Evolutionary conservation across 768 basidiomycete species (phyloP).

Genomic region (Lactarius sp.): DNA sequence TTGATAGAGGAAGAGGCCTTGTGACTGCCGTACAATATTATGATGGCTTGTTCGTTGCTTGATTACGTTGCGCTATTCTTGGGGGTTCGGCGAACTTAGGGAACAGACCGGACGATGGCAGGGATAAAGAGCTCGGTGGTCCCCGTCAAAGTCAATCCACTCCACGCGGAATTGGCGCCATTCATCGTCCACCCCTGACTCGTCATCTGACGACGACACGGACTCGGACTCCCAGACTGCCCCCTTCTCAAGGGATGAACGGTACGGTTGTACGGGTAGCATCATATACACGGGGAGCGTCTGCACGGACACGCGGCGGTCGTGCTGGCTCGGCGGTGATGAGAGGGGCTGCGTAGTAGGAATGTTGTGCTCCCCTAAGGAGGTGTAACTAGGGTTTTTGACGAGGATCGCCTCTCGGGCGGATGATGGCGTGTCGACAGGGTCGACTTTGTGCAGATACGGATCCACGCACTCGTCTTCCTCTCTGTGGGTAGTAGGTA

Average conservation of each 20-base stretch:
- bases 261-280: not conserved
- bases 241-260: not conserved
- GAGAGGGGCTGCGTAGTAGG: not conserved
- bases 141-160: conserved; percentile 17
- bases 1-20: not conserved
- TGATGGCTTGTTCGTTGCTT: not conserved
- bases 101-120: not conserved
- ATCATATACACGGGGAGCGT: not conserved
- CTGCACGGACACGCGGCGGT: not conserved
- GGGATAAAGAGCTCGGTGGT: not conserved
- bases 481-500: not conserved
- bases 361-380: not conserved
- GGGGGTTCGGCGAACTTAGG: too few species aligned
- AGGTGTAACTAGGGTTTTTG: not conserved
- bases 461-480: not conserved
- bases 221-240: conserved; percentile 8
- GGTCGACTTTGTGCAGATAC: conserved; percentile 7
- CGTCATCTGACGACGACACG: not conserved
- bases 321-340: not conserved
- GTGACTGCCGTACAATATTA: not conserved
- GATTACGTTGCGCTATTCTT: not conserved
- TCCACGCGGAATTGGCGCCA: conserved; percentile 23
- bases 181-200: not conserved
- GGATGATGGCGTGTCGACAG: conserved; percentile 2
- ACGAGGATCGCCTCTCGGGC: not conserved